Base-by-base conservation (phyloP, 1,139 yeast species). In the Taphrina confusa region DNA sequence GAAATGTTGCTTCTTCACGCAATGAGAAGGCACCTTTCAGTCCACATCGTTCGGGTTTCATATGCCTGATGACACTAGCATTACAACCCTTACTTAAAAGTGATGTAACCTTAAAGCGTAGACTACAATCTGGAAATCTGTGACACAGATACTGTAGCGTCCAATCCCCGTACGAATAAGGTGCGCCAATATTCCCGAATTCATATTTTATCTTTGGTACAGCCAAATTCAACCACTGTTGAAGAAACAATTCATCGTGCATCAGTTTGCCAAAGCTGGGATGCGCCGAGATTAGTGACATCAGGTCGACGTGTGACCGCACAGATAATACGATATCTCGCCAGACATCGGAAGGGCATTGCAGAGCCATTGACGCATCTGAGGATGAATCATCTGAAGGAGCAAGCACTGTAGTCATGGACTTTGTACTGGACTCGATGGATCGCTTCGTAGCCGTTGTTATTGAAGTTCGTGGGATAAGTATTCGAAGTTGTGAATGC, bases 121-220 rank as follows among this genome's bases (percentile, higher is more conserved):
- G 23, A 8, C 30, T 25, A 16, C 30, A 9, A 12, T 20, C 6
- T 8, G 16, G 23, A 4, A 16, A 12, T 2, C 20, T 14, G 27
- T 2, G n/a, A 11, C 31, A 14, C 6, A 47, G 27, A 33, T 33
- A 47, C 6, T 22, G 18, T 16, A 47, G 18, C 4, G 40, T 33
- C 52, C 52, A 47, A 16, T 47, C 52, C 2, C 52, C 52, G 14
- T 14, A 31, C n/a, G 2, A 12, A 33, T 47, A 47, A 8, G 42
- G 30, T 14, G 28, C 20, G 28, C 52, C 52, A 8, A 47, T 33
- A 34, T 47, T 42, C 9, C 52, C 52, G 22, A 47, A 47, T 34
- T 47, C 52, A 31, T 47, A 47, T 42, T 20, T 47, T 27, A 47
- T 20, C 23, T 14, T 31, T 4, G 52, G 52, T 8, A 18, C 22